phyloP scores from a whole-genome alignment of 495 filamentous ascomycete species.

The Penicilliopsis zonata region DNA sequence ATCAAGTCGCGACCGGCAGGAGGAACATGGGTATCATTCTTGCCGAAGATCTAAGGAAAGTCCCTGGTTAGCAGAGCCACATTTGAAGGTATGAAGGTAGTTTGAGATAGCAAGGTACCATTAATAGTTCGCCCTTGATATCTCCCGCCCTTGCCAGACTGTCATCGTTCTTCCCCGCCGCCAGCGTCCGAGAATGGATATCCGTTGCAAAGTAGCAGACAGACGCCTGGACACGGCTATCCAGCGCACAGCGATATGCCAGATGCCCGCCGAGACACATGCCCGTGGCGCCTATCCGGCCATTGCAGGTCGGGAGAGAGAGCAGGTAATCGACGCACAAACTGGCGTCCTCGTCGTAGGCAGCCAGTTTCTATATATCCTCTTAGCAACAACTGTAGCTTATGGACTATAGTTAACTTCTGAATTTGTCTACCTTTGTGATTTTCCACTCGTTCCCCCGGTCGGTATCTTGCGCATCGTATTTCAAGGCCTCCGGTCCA shows the following conservation, averaged over 20 bases:
- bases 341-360: slow-evolving; percentile 79
- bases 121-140: slow-evolving; percentile 65
- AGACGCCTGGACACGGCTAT: slow-evolving; percentile 59
- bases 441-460: slow-evolving; percentile 80
- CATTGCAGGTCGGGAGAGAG: slow-evolving; percentile 67
- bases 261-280: slow-evolving; percentile 96
- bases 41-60: slow-evolving; percentile 55
- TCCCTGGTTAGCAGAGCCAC: neutral
- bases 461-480: slow-evolving; percentile 83
- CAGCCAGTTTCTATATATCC: slow-evolving; percentile 52
- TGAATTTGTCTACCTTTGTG: slow-evolving; percentile 42
- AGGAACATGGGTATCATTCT: slow-evolving; percentile 83
- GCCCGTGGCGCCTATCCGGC: slow-evolving; percentile 74
- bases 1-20: slow-evolving; percentile 78
- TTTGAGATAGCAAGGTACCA: slow-evolving; percentile 47
- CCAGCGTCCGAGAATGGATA: slow-evolving; percentile 67
- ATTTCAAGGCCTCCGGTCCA: slow-evolving; percentile 69
- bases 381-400: neutral
- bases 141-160: slow-evolving; percentile 51
- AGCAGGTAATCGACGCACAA: slow-evolving; percentile 66
- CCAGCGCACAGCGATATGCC: slow-evolving; percentile 71
- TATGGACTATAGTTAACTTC: neutral
- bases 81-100: neutral
- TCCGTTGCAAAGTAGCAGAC: slow-evolving; percentile 93
- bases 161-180: slow-evolving; percentile 55